Conservation (phyloP, 352 stramenopile species). For the Globisporangium alternatum region DNA sequence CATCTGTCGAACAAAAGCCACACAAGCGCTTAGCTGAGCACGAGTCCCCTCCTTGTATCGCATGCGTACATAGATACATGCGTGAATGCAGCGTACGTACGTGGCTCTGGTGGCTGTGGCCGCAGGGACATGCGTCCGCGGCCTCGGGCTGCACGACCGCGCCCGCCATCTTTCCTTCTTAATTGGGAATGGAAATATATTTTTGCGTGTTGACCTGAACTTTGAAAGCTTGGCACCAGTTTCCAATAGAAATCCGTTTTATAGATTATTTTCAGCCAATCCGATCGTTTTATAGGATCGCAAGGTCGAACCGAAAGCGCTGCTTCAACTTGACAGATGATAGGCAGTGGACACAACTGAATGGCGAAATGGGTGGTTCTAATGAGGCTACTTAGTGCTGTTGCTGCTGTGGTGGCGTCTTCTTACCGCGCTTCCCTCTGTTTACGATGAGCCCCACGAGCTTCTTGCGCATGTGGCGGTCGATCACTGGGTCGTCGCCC, state of each 20-base stretch:
- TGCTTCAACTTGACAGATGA: neutral
- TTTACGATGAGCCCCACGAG: slow-evolving; percentile 80
- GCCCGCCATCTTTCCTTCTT: slow-evolving; percentile 7
- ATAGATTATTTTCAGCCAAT: slow-evolving; percentile 9
- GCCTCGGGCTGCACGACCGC: slow-evolving; percentile 24
- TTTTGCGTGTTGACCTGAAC: slow-evolving; percentile 6
- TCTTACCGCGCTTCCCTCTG: slow-evolving; percentile 70
- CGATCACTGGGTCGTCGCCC: slow-evolving; percentile 67
- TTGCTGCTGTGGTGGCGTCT: slow-evolving; percentile 25
- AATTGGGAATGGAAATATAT: neutral
- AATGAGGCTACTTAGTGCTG: slow-evolving; percentile 10
- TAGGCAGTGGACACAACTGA: too few relatives aligned
- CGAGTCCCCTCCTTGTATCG: neutral
- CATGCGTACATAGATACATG: neutral
- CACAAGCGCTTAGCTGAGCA: neutral
- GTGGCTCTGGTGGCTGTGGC: slow-evolving; percentile 25
- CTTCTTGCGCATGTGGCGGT: slow-evolving; percentile 81
- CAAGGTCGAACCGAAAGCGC: neutral
- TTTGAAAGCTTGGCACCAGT: neutral
- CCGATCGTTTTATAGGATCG: neutral
- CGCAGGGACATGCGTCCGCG: slow-evolving; percentile 26
- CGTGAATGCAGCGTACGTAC: neutral
- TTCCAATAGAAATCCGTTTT: slow-evolving; percentile 2
- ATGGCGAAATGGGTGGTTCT: neutral
- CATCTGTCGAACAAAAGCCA: neutral